Base-by-base conservation (phyloP, 2,329 filamentous ascomycete genomes). In the Cercospora brassicicola region DNA sequence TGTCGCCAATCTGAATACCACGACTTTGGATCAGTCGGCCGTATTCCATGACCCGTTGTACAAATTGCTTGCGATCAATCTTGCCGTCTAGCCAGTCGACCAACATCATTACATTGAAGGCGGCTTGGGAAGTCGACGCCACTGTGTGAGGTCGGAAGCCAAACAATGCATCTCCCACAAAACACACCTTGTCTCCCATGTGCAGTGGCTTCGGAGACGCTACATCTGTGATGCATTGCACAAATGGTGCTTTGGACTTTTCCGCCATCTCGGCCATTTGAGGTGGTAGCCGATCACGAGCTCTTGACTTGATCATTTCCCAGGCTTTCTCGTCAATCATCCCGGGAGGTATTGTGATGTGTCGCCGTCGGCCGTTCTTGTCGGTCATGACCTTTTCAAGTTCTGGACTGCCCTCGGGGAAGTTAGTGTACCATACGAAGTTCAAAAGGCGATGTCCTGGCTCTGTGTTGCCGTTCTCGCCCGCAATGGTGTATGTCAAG, bases 81-180 rank as follows among this genome's bases (percentile, higher is more conserved):
- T 80, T 77, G 0, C 81, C 81, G 11, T 77, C 74, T 68, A 82
- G 74, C 70, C 82, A 79, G 60, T 79, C 77, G 2, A 77, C 81
- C 15, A 83, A 67, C 7, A 74, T 75, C 73, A 82, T 75, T 4
- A 79, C 79, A 70, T 84, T 80, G 42, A 80, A 79, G 5, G 81
- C 82, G 7, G 81, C 82, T 69, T 84, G 82, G 39, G 80, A 82
- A 4, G 82, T 83, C 11, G 81, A 81, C 10, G 79, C 77, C 1
- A 79, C 83, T 10, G 80, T 78, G 65, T 84, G 82, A 13, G 83
- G 82, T 23, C 83, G 74, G 39, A 84, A 81, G 1, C 80, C 78
- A 0, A 81, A 78, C 28, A 84, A 73, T 1, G 82, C 81, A 70
- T 85, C 83, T 1, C 83, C 83, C 3, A 84, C 77, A 13, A 84